Base-by-base conservation (phyloP, 2,329 filamentous ascomycete species). In the Sclerotinia sclerotiorum region DNA sequence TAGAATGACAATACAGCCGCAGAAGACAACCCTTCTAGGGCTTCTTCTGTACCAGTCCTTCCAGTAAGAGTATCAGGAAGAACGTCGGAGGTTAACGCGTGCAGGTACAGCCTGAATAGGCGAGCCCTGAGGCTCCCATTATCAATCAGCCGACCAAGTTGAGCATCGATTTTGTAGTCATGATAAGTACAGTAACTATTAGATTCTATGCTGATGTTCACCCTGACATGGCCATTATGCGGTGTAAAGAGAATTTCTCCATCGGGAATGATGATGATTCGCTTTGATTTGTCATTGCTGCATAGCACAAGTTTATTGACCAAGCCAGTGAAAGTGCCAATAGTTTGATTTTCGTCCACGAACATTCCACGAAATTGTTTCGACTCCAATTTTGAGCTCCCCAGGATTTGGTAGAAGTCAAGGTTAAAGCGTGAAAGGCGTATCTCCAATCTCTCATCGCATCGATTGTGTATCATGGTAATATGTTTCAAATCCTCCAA, bases 41-140 rank as follows among this genome's bases (percentile, higher is more conserved):
- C 84, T 21, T 65, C 42, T 46, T 68, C 67, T 1, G 67, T 68
- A 2, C 67, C 67, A 4, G 60, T 68, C 24, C 10, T 64, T 2
- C 67, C 70, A 21, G 72, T 74, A 5, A 76, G 69, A 21, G 29
- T 3, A 58, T 74, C 72, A 13, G 69, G 61, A 17, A 86, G 75
- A 35, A 80, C 84, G 61, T 81, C 80, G 0, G 85, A 84, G 2
- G 86, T 88, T 0, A 87, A 68, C 0, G 82, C 85, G 70, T 89
- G 85, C 0, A 89, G 74, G 39, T 84, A 83, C 11, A 78, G 78
- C 0, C 86, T 76, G 24, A 82, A 80, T 0, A 90, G 76, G 64
- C 83, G 85, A 74, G 84, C 85, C 15, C 82, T 79, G 0, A 87
- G 58, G 17, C 78, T 83, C 0, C 82, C 83, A 70, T 82, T 84